A percentile compares a stretch with the other conserved stretches of the same genome.
These are phyloP conservation scores for Alternaria panax DNA, from an alignment of 2,329 filamentous ascomycete species.

Conservation along the genomic window DNA sequence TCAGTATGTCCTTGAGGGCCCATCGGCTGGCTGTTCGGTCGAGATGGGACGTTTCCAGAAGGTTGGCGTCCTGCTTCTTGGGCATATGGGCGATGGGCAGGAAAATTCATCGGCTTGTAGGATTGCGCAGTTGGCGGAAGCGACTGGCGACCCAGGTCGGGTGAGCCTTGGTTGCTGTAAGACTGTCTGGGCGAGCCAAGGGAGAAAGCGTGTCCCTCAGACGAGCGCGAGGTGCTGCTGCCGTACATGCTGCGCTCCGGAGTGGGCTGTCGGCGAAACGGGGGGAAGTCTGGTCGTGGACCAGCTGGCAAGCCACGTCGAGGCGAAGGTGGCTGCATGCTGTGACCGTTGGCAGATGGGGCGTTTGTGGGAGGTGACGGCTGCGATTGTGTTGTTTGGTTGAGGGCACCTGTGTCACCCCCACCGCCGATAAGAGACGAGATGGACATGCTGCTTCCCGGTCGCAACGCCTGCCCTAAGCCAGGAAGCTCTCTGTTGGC, in stretches of 20 bases:
- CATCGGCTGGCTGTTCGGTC: slow-evolving; percentile 52
- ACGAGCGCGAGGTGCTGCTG: slow-evolving; percentile 32
- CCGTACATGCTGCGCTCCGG: slow-evolving; percentile 47
- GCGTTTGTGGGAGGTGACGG: slow-evolving; percentile 55
- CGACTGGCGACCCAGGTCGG: slow-evolving; percentile 44
- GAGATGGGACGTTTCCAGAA: slow-evolving; percentile 42
- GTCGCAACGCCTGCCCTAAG: slow-evolving; percentile 60
- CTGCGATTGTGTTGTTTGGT: slow-evolving; percentile 54
- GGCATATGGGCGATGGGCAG: slow-evolving; percentile 43
- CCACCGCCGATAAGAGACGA: slow-evolving; percentile 72
- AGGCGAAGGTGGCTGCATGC: slow-evolving; percentile 59
- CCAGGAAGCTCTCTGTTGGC: slow-evolving; percentile 64
- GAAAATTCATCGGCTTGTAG: slow-evolving; percentile 44
- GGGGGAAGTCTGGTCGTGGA: slow-evolving; percentile 44
- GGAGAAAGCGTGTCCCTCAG: slow-evolving; percentile 38
- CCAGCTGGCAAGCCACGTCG: slow-evolving; percentile 43
- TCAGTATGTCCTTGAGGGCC: slow-evolving; percentile 35
- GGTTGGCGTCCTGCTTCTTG: slow-evolving; percentile 38
- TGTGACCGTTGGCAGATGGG: slow-evolving; percentile 48
- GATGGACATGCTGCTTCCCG: slow-evolving; percentile 74
- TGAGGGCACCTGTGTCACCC: slow-evolving; percentile 56
- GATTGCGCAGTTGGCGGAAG: slow-evolving; percentile 41
- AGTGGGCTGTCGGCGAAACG: slow-evolving; percentile 48
- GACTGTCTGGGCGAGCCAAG: slow-evolving; percentile 43
- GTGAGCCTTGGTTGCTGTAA: slow-evolving; percentile 47